Base-by-base conservation (phyloP, 345 rosid species). In the Lepidium africanum region DNA sequence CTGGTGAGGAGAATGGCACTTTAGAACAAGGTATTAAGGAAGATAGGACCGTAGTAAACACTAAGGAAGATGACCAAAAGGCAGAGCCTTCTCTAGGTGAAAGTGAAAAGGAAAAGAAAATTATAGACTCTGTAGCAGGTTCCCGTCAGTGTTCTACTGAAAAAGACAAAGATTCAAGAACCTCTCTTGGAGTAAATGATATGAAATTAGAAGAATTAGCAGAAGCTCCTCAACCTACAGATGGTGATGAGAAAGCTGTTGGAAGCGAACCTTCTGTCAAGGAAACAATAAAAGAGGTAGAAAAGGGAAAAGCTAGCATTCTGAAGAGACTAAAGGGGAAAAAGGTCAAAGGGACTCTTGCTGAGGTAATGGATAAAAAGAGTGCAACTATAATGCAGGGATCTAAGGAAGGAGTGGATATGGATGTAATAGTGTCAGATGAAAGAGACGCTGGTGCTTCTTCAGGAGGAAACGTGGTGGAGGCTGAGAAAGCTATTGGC, bases 401-500 rank as follows among this genome's bases (percentile, higher is more conserved):
- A 23, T 11, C 19, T 13, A 50, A 38, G 36, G 35, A 38, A 14
- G 38, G 51, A 15, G 14, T 10, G 14, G 40, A 30, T 43, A 30
- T 61, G 14, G 66, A 43, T 27, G 27, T 38, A 15, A 7, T 61
- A 3, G 51, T 60, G 10, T 14, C 32, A 11, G 36, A 50, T 25
- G 25, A 50, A 27, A 50, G 36, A 55, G 63, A 67, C 6, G 33
- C 16, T 0, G 71, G 19, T 17, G 52, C 74, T 69, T 69, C 59
- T 49, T 12, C 37, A 5, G 71, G 37, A 71, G 81, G 64, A 66
- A 79, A 73, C 17, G 52, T 42, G 49, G 45, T 70, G 33, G 76
- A 60, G 68, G 79, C 62, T 73, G 76, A 54, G 59, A 76, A 59
- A 47, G 39, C 33, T 17, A 73, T 35, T 5, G 80, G 74, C 59